Evolutionary conservation across 2,329 filamentous ascomycete genomes (phyloP), one percentile per base, ranked within the genome.

Genomic region (Xylaria multiplex): DNA sequence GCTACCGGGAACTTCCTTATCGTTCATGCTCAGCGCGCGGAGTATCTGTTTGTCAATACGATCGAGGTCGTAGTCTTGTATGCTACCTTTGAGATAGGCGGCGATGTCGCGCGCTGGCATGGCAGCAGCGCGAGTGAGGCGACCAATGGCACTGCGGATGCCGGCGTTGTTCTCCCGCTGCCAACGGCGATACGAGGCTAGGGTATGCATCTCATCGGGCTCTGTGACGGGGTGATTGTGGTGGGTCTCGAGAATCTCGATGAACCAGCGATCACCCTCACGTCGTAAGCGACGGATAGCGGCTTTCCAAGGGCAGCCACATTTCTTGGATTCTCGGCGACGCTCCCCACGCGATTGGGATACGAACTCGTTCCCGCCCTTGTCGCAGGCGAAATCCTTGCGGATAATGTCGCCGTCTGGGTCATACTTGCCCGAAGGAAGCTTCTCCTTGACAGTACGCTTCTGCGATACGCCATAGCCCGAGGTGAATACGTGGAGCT

Each of bases 391-490:
- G 42, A 75, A 75, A 65, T 76, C 74, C 66, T 73, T 73, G 19
- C 74, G 72, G 45, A 75, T 76, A 32, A 76, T 65, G 16, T 69
- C 66, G 49, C 74, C 74, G 3, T 69, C 70, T 1, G 74, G 73
- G 54, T 76, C 73, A 63, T 76, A 76, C n/a, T 71, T 72, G 19
- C 74, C 74, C 54, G 73, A 73, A 11, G 73, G 69, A 2, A 74
- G 73, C 67, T 76, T 76, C 69, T 75, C 73, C 54, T 74, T 74
- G 27, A 76, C 73, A 7, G 73, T 75, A 13, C 74, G 74, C 69
- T 75, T 75, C 53, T 76, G 74, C 57, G 72, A 74, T n/a, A 76
- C 73, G 6, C 74, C 74, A 57, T 74, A 75, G 35, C 74, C 74
- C n/a, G 73, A 74, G 37, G 69, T 74, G 60, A 76, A 76, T 27